These are phyloP conservation scores for Termitomyces sp. DNA, from an alignment of 768 basidiomycete species.

Conservation along the genomic window DNA sequence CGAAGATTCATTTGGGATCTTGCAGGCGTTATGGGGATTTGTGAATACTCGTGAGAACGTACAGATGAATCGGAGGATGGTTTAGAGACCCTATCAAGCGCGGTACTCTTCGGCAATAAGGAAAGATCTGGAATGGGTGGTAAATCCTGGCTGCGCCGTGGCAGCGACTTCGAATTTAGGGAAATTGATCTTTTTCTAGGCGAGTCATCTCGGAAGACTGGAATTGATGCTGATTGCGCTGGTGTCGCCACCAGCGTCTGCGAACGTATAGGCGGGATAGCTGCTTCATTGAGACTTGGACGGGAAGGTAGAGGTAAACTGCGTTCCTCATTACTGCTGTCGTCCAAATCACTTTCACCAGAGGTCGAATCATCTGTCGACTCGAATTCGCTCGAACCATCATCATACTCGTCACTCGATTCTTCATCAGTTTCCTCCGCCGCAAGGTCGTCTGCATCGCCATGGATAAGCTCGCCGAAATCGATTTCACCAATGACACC, in stretches of 20 bases:
- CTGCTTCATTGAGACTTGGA: constrained; percentile 2
- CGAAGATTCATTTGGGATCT: neutral
- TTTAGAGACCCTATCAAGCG: constrained; percentile 22
- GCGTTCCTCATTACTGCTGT: constrained; percentile 28
- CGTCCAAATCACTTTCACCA: constrained; percentile 13
- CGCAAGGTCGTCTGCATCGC: constrained; percentile 75
- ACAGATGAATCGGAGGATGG: constrained; percentile 31
- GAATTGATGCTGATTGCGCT: neutral
- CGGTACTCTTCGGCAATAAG: constrained; percentile 23
- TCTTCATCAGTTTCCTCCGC: constrained; percentile 61
- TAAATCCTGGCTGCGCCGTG: constrained; percentile 26
- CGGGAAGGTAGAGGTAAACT: neutral
- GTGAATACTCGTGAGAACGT: constrained; percentile 14
- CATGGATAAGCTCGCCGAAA: constrained; percentile 74
- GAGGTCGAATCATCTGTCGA: constrained; percentile 19
- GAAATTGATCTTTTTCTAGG: constrained; percentile 36
- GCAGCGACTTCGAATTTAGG: constrained; percentile 38
- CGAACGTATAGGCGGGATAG: constrained; percentile 10
- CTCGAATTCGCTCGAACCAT: constrained; percentile 24
- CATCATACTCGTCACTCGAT: constrained; percentile 34
- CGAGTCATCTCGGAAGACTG: constrained; percentile 11
- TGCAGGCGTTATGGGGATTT: constrained; percentile 16
- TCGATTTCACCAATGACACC: constrained; percentile 77
- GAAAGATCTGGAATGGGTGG: constrained; percentile 42
- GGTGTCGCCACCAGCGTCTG: constrained; percentile 9